These are phyloP conservation scores for Breviolum minutum DNA, from an alignment of 73 alveolate species.

Conservation along the genomic window DNA sequence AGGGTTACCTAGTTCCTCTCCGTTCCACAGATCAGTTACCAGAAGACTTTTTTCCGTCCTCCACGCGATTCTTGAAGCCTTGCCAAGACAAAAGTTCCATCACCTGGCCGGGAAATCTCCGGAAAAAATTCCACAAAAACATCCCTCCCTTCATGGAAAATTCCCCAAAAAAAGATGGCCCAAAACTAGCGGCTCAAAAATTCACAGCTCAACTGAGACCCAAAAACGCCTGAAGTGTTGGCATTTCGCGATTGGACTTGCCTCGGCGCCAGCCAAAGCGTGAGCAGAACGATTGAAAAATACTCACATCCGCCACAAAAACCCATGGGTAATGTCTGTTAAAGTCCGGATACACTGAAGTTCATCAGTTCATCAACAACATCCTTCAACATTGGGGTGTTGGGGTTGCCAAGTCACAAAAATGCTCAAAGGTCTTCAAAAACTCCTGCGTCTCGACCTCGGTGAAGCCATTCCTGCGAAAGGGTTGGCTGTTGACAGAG, in stretches of 20 bases:
- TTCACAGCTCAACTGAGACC: no score
- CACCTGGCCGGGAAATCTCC: background rate
- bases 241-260: slow-evolving; percentile 44
- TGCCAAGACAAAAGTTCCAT: slow-evolving; percentile 77
- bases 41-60: no score
- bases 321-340: background rate
- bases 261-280: background rate
- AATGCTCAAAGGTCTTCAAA: slow-evolving; percentile 53
- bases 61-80: slow-evolving; percentile 92
- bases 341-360: background rate
- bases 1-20: no score
- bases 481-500: background rate
- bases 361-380: background rate
- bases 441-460: slow-evolving; percentile 11
- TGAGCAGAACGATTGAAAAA: no score
- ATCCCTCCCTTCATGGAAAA: background rate
- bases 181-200: no score
- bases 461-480: slow-evolving; percentile 77
- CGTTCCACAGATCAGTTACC: no score
- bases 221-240: slow-evolving; percentile 74
- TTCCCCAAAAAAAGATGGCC: no score
- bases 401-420: background rate
- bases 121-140: background rate
- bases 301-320: background rate
- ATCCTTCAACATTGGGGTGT: background rate